phyloP scores from a whole-genome alignment of 2,329 filamentous ascomycete genomes.

The Bipolaris gigantea region DNA sequence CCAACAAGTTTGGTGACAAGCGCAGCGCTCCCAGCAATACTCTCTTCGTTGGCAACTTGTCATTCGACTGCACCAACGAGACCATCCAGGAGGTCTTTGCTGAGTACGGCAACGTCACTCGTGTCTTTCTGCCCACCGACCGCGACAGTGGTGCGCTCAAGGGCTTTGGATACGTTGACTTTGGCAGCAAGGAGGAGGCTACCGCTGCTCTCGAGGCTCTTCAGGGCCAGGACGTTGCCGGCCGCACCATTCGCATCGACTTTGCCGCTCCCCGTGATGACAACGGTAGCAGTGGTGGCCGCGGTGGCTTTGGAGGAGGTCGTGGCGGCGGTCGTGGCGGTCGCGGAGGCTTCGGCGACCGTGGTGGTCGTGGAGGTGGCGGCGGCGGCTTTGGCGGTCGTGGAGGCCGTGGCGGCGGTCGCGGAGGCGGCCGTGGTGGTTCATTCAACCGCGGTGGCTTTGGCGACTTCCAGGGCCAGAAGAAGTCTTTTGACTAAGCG shows the following conservation, averaged over 20 bases:
- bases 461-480: constrained; percentile 74
- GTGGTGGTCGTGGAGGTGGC: constrained; percentile 46
- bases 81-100: constrained; percentile 73
- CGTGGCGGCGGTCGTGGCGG: constrained; percentile 53
- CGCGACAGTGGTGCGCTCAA: constrained; percentile 81
- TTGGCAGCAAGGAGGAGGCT: constrained; percentile 79
- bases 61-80: constrained; percentile 80
- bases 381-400: constrained; percentile 56
- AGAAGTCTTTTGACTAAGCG: constrained; percentile 65
- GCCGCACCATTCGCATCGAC: constrained; percentile 80
- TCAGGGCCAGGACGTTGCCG: constrained; percentile 70
- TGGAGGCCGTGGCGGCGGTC: constrained; percentile 53
- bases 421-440: constrained; percentile 53
- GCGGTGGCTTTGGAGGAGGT: constrained; percentile 50
- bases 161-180: constrained; percentile 91
- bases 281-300: constrained; percentile 58
- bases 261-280: constrained; percentile 69
- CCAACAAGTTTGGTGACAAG: constrained; percentile 74
- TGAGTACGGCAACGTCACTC: constrained; percentile 69
- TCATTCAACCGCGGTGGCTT: constrained; percentile 58
- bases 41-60: constrained; percentile 88
- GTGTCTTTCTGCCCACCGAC: constrained; percentile 86
- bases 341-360: constrained; percentile 52
- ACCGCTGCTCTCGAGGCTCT: constrained; percentile 70
- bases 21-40: constrained; percentile 81